Conservation (phyloP, 1,139 yeast genomes). For the Trichomonascaceae sp. region DNA sequence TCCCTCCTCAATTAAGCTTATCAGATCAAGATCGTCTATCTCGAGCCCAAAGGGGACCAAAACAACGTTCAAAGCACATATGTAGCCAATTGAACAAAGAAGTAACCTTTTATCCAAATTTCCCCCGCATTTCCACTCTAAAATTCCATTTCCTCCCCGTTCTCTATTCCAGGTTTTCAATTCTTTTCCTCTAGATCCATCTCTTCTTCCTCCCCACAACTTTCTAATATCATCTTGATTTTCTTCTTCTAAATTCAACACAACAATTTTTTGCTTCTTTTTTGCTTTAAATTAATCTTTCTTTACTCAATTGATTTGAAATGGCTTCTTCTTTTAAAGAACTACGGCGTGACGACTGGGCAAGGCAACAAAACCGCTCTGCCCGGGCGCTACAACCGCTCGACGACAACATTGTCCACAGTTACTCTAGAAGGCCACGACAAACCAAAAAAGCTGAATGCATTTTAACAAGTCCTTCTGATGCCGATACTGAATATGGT, state of each 20-base stretch:
- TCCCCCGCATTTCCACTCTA: neutral
- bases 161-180: neutral
- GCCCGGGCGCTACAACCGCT: neutral
- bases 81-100: neutral
- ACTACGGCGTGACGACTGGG: neutral
- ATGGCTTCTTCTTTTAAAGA: neutral
- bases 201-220: neutral
- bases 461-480: neutral
- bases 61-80: neutral
- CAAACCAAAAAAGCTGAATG: neutral
- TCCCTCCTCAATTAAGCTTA: neutral
- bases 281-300: neutral
- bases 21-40: neutral
- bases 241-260: neutral
- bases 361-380: neutral
- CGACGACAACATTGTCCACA: neutral
- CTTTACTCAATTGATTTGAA: neutral
- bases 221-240: neutral
- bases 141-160: neutral
- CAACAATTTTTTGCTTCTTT: neutral
- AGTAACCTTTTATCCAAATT: neutral
- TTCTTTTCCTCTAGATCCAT: neutral
- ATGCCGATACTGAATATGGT: neutral
- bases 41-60: neutral
- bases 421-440: neutral